phyloP scores from a whole-genome alignment of 2,329 filamentous ascomycete species.

The Madurella fahalii region DNA sequence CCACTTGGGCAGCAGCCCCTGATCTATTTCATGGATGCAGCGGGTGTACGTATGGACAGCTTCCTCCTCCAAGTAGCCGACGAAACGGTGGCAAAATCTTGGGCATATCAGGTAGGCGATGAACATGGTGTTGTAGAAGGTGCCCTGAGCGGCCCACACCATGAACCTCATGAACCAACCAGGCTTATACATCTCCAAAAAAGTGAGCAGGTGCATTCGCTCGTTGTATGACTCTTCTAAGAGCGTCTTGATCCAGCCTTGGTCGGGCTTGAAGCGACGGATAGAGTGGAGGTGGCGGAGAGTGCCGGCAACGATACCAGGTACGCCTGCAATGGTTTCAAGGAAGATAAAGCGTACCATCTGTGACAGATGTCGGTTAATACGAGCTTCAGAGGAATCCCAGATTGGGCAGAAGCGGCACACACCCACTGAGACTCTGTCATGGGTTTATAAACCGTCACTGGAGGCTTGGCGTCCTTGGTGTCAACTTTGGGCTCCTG shows the following conservation, averaged over 20 bases:
- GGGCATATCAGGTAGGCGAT: conserved; percentile 81
- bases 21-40: conserved; percentile 80
- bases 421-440: conserved; percentile 76
- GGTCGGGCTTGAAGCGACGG: conserved; percentile 80
- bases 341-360: conserved; percentile 86
- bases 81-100: conserved; percentile 85
- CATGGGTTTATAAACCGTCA: conserved; percentile 56
- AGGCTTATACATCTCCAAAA: conserved; percentile 76
- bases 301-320: conserved; percentile 95
- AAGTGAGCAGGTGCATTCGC: conserved; percentile 83
- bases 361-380: conserved; percentile 28
- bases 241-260: conserved; percentile 92
- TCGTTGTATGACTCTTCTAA: conserved; percentile 90
- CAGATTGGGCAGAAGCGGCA: conserved; percentile 18
- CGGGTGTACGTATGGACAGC: conserved; percentile 93
- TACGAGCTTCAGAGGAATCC: not conserved
- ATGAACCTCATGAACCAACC: conserved; percentile 81
- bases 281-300: conserved; percentile 81
- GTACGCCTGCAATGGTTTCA: conserved; percentile 89
- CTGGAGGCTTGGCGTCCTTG: conserved; percentile 38
- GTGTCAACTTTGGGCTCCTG: conserved; percentile 66
- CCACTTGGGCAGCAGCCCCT: conserved; percentile 79
- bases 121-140: conserved; percentile 95
- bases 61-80: conserved; percentile 95
- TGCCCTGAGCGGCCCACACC: conserved; percentile 86